A percentile compares a stretch with the other conserved stretches of the same genome.
These are phyloP conservation scores for Perilla frutescens DNA, from an alignment of 257 asterid genomes.

Conservation along the genomic window DNA sequence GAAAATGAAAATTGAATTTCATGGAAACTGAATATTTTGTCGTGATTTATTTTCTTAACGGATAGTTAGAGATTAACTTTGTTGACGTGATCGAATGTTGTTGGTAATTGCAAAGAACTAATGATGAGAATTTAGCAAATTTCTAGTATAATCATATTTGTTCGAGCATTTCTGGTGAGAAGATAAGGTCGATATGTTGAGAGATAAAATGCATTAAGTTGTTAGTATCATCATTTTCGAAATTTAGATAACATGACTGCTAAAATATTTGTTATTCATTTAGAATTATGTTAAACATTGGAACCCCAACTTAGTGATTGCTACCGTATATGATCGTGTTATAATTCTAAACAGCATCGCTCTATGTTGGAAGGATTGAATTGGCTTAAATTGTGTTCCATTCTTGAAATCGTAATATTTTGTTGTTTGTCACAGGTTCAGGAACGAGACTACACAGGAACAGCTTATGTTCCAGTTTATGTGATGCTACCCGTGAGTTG, in stretches of 20 bases:
- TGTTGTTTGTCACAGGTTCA: conserved; percentile 33
- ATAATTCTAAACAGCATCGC: not conserved
- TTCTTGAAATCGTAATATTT: not conserved
- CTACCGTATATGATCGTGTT: not conserved
- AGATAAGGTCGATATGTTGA: not conserved
- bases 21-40: not conserved
- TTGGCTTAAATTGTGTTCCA: not conserved
- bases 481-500: conserved; percentile 86
- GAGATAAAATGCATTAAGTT: not conserved
- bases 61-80: not conserved
- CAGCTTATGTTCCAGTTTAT: conserved; percentile 69
- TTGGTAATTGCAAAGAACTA: not conserved
- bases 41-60: not conserved
- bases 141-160: not conserved
- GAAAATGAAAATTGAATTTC: not conserved
- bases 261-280: not conserved
- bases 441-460: conserved; percentile 67
- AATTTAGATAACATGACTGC: not conserved
- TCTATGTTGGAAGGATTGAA: conserved; percentile 9
- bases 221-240: not conserved
- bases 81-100: not conserved
- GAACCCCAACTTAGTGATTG: conserved; percentile 4
- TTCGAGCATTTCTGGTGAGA: not conserved
- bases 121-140: not conserved
- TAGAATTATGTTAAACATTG: conserved; percentile 4